phyloP scores from a whole-genome alignment of 139 green algal genomes.

The Gonium pectorale region DNA sequence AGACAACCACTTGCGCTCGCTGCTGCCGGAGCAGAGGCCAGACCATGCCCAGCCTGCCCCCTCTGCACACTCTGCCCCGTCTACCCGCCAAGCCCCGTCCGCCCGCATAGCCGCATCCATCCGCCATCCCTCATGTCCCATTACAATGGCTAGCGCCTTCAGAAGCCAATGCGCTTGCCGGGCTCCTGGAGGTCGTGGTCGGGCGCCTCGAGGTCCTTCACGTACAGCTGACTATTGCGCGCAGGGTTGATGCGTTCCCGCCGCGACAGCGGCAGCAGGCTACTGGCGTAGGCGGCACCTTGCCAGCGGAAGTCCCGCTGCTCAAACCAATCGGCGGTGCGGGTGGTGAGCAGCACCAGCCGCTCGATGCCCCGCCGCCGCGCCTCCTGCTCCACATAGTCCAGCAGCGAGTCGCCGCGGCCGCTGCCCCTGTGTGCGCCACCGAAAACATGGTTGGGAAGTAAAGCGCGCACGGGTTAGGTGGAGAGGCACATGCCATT shows the following conservation, averaged over 20 bases:
- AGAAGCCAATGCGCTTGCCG: conserved; percentile 89
- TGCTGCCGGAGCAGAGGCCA: too few relatives aligned
- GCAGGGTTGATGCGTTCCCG: conserved; percentile 66
- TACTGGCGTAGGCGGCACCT: conserved; percentile 58
- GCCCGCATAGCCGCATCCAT: too few relatives aligned
- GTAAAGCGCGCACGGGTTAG: too few relatives aligned
- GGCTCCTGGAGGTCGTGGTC: conserved; percentile 44
- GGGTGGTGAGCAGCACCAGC: conserved; percentile 86
- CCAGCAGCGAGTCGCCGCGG: conserved; percentile 90
- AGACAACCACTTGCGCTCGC: too few relatives aligned
- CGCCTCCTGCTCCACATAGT: conserved; percentile 74
- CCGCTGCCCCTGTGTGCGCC: conserved; percentile 83
- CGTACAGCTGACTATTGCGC: conserved; percentile 89
- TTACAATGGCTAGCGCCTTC: too few relatives aligned
- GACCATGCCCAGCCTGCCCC: too few relatives aligned
- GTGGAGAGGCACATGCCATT: too few relatives aligned
- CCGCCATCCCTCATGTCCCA: too few relatives aligned
- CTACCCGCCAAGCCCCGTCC: too few relatives aligned
- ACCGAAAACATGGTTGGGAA: too few relatives aligned
- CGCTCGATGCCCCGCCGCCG: conserved; percentile 66
- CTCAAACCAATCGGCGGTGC: conserved; percentile 94
- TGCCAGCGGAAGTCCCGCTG: conserved; percentile 61
- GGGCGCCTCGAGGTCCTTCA: conserved; percentile 76
- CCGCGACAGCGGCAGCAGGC: conserved; percentile 66
- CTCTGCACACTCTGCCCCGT: too few relatives aligned